Percentiles rank a stretch among this genome's conserved stretches.
Conservation (phyloP, 2,329 filamentous ascomycete genomes). For the Colletotrichum caudatum region DNA sequence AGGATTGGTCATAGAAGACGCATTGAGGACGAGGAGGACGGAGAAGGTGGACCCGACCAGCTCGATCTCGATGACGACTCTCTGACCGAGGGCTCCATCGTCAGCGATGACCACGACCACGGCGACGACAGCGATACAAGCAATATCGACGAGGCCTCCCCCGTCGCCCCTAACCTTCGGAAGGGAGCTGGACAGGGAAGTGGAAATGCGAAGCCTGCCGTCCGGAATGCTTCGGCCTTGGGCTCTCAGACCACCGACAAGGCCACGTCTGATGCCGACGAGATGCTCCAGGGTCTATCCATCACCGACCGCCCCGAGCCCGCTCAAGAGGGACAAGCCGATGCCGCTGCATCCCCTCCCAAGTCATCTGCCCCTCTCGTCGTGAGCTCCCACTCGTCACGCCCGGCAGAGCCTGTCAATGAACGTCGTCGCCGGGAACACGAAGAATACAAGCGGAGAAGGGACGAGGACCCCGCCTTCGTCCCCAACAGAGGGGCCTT, state of each 20-base stretch:
- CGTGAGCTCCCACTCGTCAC: constrained; percentile 65
- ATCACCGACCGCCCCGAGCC: constrained; percentile 57
- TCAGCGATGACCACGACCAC: constrained; percentile 71
- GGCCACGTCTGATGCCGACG: constrained; percentile 65
- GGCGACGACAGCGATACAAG: constrained; percentile 74
- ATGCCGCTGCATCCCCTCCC: constrained; percentile 53
- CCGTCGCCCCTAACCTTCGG: constrained; percentile 58
- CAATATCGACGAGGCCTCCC: constrained; percentile 68
- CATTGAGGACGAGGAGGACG: constrained; percentile 77
- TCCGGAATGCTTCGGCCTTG: constrained; percentile 50
- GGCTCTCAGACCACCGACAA: constrained; percentile 52
- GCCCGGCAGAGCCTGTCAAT: constrained; percentile 67
- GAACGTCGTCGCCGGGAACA: constrained; percentile 86
- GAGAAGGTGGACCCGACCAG: constrained; percentile 69
- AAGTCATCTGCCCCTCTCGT: constrained; percentile 63
- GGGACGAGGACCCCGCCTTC: constrained; percentile 90
- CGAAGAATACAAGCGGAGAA: constrained; percentile 89
- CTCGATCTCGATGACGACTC: constrained; percentile 75
- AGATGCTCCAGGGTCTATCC: constrained; percentile 68
- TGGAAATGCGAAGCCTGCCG: constrained; percentile 53
- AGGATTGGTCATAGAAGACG: constrained; percentile 76
- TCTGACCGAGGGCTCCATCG: constrained; percentile 72
- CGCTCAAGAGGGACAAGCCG: constrained; percentile 61
- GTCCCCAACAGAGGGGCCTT: constrained; percentile 95
- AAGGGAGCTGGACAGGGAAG: constrained; percentile 58